A percentile compares a stretch with the other conserved stretches of the same genome.
Evolutionary conservation across 1,284 basidiomycete genomes (phyloP).

Genomic region (Filobasidium uniguttulatum): DNA sequence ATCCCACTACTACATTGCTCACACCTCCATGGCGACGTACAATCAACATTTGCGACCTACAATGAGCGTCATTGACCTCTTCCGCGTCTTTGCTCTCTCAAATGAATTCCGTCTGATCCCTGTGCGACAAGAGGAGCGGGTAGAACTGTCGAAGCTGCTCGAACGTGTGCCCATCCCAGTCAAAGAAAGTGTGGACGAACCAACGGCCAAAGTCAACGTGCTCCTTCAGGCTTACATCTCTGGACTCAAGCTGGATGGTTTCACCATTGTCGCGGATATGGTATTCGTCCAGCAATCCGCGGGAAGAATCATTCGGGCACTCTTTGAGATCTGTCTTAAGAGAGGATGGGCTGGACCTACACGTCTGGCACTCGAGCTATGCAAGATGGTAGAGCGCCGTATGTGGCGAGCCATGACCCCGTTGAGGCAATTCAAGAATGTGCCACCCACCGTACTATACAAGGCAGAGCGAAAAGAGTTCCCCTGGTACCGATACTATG

Average conservation of each 20-base stretch:
- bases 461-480: slow-evolving; percentile 97
- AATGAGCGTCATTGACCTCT: slow-evolving; percentile 79
- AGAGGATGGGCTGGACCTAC: slow-evolving; percentile 95
- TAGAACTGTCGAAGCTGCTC: slow-evolving; percentile 81
- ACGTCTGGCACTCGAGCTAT: slow-evolving; percentile 78
- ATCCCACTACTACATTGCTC: slow-evolving; percentile 91
- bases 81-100: slow-evolving; percentile 89
- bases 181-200: slow-evolving; percentile 92
- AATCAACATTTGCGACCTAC: slow-evolving; percentile 84
- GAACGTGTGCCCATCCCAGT: slow-evolving; percentile 95
- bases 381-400: slow-evolving; percentile 89
- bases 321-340: slow-evolving; percentile 97
- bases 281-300: slow-evolving; percentile 88
- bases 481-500: slow-evolving; percentile 93
- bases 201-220: slow-evolving; percentile 94
- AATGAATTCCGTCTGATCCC: slow-evolving; percentile 96
- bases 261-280: slow-evolving; percentile 96
- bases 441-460: slow-evolving; percentile 72
- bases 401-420: slow-evolving; percentile 99
- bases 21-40: slow-evolving; percentile 92
- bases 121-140: slow-evolving; percentile 67
- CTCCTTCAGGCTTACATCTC: slow-evolving; percentile 91
- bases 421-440: slow-evolving; percentile 83
- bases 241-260: slow-evolving; percentile 85
- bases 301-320: slow-evolving; percentile 83